These are phyloP conservation scores for Podaxis pistillaris DNA, from an alignment of 768 basidiomycete genomes.

Conservation along the genomic window DNA sequence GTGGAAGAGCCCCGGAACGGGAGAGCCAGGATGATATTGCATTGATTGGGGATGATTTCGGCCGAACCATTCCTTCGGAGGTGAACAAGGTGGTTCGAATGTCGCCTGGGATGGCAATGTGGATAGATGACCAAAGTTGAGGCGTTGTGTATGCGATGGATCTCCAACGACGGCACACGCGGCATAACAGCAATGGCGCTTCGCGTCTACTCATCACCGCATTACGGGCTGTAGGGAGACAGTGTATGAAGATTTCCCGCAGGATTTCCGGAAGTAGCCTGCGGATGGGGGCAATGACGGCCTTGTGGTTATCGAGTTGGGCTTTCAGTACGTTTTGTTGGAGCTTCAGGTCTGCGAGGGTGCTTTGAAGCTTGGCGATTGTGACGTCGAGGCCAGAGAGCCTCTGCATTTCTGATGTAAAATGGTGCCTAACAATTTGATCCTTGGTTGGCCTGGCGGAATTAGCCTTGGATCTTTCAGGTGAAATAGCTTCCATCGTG, in stretches of 20 bases:
- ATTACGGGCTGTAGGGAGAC: conserved; percentile 16
- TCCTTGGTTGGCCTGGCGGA: neutral
- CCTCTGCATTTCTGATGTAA: neutral
- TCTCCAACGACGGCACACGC: conserved; percentile 20
- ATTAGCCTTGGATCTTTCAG: too few species aligned
- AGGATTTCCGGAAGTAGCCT: conserved; percentile 21
- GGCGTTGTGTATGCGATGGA: conserved; percentile 16
- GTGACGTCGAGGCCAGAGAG: neutral
- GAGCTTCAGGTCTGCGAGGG: neutral
- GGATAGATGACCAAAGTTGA: conserved; percentile 19
- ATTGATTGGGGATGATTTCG: neutral
- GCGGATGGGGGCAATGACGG: conserved; percentile 15
- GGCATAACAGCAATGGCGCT: conserved; percentile 17
- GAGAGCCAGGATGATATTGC: conserved; percentile 4
- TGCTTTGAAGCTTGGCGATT: neutral
- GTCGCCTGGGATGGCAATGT: conserved; percentile 15
- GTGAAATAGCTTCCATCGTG: too few species aligned
- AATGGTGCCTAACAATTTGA: neutral
- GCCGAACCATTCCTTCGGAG: too few species aligned
- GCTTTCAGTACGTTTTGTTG: neutral
- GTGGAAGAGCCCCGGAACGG: neutral
- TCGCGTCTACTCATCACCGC: conserved; percentile 14
- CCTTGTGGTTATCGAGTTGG: neutral
- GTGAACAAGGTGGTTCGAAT: neutral
- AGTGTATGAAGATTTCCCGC: conserved; percentile 20